Conservation (phyloP, 306 rosid genomes). For the Datisca glomerata region DNA sequence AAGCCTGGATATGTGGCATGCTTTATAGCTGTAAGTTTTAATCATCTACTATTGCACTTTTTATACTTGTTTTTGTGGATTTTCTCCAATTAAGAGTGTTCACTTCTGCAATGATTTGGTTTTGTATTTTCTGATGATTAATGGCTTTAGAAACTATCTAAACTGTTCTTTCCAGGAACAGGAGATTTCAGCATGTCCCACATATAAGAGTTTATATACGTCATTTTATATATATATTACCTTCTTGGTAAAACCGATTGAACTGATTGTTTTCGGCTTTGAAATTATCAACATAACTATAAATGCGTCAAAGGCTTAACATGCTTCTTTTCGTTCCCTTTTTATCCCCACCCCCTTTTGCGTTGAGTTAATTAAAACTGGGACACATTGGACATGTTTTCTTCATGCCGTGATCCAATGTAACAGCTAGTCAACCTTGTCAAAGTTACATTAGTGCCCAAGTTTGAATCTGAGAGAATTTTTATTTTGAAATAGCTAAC, state of each 20-base stretch:
- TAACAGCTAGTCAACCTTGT: neutral
- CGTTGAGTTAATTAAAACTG: no score
- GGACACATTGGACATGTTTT: no score
- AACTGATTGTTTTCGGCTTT: no score
- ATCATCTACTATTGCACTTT: neutral
- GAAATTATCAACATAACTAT: no score
- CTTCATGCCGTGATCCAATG: no score
- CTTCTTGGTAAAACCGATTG: no score
- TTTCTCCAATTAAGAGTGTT: neutral
- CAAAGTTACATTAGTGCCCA: neutral
- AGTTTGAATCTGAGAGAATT: neutral
- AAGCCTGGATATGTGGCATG: conserved; percentile 84
- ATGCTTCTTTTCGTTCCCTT: no score
- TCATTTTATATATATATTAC: neutral
- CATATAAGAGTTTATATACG: no score
- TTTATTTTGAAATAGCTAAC: neutral
- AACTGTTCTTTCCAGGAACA: neutral
- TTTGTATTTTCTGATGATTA: neutral
- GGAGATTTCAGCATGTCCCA: no score
- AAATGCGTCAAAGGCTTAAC: no score
- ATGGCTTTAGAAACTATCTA: neutral
- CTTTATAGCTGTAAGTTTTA: conserved; percentile 58
- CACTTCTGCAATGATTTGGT: neutral
- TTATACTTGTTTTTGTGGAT: neutral
- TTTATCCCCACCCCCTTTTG: no score